Evolutionary conservation across 2,329 filamentous ascomycete species (phyloP).

Genomic region (Elsinoe necatrix): DNA sequence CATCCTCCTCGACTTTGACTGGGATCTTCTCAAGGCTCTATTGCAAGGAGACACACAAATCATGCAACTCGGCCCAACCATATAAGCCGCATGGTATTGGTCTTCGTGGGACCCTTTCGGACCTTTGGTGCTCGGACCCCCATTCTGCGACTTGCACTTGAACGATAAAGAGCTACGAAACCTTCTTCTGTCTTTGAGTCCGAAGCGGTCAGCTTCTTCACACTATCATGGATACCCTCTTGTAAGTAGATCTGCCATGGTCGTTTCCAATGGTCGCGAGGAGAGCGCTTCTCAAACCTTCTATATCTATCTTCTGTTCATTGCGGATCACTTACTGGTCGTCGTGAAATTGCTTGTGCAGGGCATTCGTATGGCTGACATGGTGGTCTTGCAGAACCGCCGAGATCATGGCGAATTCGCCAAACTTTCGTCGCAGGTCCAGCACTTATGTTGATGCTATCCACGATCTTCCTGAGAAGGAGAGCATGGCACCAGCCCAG

Average conservation of each 20-base stretch:
- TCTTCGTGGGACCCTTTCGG: background rate
- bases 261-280: background rate
- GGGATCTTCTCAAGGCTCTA: background rate
- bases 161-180: no score
- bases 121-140: background rate
- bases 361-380: background rate
- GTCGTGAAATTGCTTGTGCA: no score
- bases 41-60: background rate
- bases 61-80: background rate
- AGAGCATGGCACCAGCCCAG: slow-evolving; percentile 84
- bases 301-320: no score
- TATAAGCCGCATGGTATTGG: background rate
- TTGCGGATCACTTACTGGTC: no score
- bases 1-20: background rate
- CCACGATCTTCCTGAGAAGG: slow-evolving; percentile 79
- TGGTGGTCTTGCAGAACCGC: slow-evolving; percentile 55
- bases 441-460: slow-evolving; percentile 97
- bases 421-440: slow-evolving; percentile 81
- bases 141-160: background rate
- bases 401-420: slow-evolving; percentile 83
- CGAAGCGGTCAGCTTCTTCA: background rate
- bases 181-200: no score
- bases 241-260: slow-evolving; percentile 40
- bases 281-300: background rate
- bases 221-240: slow-evolving; percentile 50